These are phyloP conservation scores for Melampsora larici-populina DNA, from an alignment of 1,284 basidiomycete species.

Conservation along the genomic window DNA sequence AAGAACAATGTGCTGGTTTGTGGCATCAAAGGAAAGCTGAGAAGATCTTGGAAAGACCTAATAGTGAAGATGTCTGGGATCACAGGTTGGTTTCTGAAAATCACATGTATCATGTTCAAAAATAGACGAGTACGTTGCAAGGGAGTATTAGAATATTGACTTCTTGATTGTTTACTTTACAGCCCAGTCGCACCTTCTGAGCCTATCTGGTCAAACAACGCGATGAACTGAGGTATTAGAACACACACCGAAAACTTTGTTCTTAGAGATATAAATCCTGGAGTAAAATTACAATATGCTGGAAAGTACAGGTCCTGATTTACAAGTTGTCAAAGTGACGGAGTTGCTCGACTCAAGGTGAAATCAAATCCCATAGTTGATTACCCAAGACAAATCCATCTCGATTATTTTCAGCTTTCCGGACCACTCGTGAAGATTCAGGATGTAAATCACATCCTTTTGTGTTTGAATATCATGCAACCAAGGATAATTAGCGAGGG, in stretches of 20 bases:
- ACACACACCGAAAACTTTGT: too few relatives aligned
- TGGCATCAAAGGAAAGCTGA: too few relatives aligned
- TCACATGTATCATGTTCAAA: not conserved
- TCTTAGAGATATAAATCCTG: too few relatives aligned
- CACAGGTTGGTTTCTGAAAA: conserved; percentile 5
- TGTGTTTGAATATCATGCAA: not conserved
- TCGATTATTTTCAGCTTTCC: conserved; percentile 30
- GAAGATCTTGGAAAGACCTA: conserved; percentile 31
- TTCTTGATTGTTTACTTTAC: not conserved
- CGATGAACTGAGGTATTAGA: too few relatives aligned
- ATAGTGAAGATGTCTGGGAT: conserved; percentile 40
- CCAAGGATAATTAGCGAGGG: not conserved
- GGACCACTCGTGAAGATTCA: conserved; percentile 20
- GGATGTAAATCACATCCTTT: conserved; percentile 34
- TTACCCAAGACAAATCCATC: conserved; percentile 31
- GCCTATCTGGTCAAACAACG: too few relatives aligned
- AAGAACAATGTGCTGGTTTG: too few relatives aligned
- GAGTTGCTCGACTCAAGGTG: not conserved
- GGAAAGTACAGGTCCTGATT: too few relatives aligned
- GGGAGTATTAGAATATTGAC: not conserved
- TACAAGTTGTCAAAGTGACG: too few relatives aligned
- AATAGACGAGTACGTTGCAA: not conserved
- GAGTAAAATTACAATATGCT: too few relatives aligned
- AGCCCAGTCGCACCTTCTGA: not conserved
- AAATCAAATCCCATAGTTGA: conserved; percentile 32